A percentile compares a stretch with the other conserved stretches of the same genome.
These are phyloP conservation scores for Dothiorella sarmentorum DNA, from an alignment of 2,329 filamentous ascomycete genomes.

Conservation along the genomic window DNA sequence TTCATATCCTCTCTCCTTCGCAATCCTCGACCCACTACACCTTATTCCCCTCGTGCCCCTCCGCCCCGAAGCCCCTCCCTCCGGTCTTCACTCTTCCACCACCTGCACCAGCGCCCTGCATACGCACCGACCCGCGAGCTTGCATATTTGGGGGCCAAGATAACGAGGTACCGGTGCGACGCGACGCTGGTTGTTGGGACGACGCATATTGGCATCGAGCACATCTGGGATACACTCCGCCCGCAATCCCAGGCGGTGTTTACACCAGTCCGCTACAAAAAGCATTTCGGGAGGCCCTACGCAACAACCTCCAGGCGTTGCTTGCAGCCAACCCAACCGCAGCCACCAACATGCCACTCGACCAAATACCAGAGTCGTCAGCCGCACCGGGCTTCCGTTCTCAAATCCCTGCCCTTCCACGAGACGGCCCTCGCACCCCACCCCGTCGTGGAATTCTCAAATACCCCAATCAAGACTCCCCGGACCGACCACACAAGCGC, in stretches of 20 bases:
- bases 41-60: slow-evolving; percentile 32
- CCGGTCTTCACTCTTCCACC: slow-evolving; percentile 44
- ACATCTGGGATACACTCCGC: slow-evolving; percentile 17
- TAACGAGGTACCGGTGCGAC: slow-evolving; percentile 19
- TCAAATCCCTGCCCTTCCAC: slow-evolving; percentile 27
- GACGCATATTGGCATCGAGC: slow-evolving; percentile 14
- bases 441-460: not conserved
- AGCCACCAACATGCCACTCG: not conserved
- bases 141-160: slow-evolving; percentile 18
- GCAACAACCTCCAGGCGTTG: slow-evolving; percentile 18
- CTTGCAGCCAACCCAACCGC: not conserved
- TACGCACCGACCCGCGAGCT: not conserved
- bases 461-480: not conserved
- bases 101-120: slow-evolving; percentile 22
- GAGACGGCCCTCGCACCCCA: too few relatives aligned
- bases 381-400: slow-evolving; percentile 23
- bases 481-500: not conserved
- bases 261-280: slow-evolving; percentile 34
- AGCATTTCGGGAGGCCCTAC: slow-evolving; percentile 28
- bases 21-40: slow-evolving; percentile 30
- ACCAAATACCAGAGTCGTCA: slow-evolving; percentile 9
- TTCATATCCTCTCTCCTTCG: slow-evolving; percentile 39
- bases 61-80: slow-evolving; percentile 37
- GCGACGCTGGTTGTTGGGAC: slow-evolving; percentile 15
- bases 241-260: slow-evolving; percentile 25